These are phyloP conservation scores for Piloderma croceum DNA, from an alignment of 768 basidiomycete species.

Conservation along the genomic window DNA sequence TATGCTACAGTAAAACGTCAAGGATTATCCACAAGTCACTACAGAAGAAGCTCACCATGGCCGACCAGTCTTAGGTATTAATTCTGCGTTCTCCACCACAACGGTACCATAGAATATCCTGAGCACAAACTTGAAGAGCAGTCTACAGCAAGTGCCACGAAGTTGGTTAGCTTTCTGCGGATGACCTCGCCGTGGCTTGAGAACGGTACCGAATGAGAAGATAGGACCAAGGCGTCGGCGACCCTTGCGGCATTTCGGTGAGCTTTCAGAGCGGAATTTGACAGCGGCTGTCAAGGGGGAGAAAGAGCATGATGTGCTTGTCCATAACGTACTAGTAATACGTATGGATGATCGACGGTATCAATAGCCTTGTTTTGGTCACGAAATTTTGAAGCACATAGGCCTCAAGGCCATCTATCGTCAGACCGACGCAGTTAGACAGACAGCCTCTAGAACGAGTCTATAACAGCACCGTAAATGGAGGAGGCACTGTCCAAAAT, in stretches of 20 bases:
- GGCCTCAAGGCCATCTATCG: not conserved
- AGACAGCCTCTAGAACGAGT: too few species aligned
- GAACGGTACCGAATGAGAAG: constrained; percentile 52
- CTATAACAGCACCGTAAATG: too few species aligned
- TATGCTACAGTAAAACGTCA: constrained; percentile 43
- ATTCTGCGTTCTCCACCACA: constrained; percentile 71
- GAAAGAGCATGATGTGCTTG: too few species aligned
- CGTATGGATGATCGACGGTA: too few species aligned
- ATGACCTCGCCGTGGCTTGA: not conserved
- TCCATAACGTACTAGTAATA: too few species aligned
- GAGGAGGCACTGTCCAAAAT: constrained; percentile 77
- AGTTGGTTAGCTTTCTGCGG: not conserved
- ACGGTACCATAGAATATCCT: constrained; percentile 90
- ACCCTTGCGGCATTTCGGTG: constrained; percentile 36
- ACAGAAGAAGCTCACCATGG: constrained; percentile 73
- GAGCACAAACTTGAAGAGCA: constrained; percentile 76
- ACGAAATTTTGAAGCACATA: constrained; percentile 2
- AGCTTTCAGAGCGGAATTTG: too few species aligned
- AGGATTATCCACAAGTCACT: too few species aligned
- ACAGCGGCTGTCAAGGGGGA: too few species aligned
- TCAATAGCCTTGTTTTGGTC: constrained; percentile 1
- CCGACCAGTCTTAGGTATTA: constrained; percentile 64
- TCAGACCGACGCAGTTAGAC: too few species aligned
- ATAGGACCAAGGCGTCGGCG: constrained; percentile 59
- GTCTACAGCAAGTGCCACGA: constrained; percentile 38